Percentiles rank a stretch among this genome's conserved stretches.
phyloP scores from a whole-genome alignment of 306 rosid genomes.

The Macrotyloma uniflorum region DNA sequence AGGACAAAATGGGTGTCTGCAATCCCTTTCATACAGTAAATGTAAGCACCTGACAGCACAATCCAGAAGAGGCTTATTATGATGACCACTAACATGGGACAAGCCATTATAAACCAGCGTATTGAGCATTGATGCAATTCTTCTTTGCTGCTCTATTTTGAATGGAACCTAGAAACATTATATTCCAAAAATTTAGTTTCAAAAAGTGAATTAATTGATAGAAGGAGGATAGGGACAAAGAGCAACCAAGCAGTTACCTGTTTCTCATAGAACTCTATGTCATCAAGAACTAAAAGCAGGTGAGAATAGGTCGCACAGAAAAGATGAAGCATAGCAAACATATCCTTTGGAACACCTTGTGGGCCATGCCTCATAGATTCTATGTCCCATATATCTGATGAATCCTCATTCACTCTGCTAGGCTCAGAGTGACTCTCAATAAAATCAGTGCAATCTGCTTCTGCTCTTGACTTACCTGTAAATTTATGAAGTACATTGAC shows the following conservation, averaged over 20 bases:
- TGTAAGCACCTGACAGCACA: conserved; percentile 95
- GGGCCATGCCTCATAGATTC: conserved; percentile 80
- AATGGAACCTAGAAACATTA: conserved; percentile 77
- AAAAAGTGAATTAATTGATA: conserved; percentile 24
- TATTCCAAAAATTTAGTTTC: conserved; percentile 34
- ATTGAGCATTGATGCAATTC: conserved; percentile 82
- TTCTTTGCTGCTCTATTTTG: conserved; percentile 84
- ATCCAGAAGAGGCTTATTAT: conserved; percentile 72
- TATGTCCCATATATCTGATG: conserved; percentile 77
- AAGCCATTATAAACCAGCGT: conserved; percentile 90
- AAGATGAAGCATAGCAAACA: conserved; percentile 79
- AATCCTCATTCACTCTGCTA: conserved; percentile 52
- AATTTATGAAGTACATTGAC: conserved; percentile 70
- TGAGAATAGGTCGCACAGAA: conserved; percentile 95
- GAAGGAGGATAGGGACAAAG: conserved; percentile 12
- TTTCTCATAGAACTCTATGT: conserved; percentile 96
- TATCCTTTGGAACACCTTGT: conserved; percentile 73
- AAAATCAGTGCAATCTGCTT: conserved; percentile 40
- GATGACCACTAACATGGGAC: conserved; percentile 59
- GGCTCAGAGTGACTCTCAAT: conserved; percentile 52
- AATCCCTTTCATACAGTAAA: conserved; percentile 94
- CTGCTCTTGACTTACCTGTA: conserved; percentile 73
- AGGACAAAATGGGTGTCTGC: conserved; percentile 95
- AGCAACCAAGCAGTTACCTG: conserved; percentile 58
- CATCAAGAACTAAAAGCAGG: conserved; percentile 91